These are phyloP conservation scores for Rhynchospora pubera DNA, from an alignment of 176 grass and related monocot species.

Conservation along the genomic window DNA sequence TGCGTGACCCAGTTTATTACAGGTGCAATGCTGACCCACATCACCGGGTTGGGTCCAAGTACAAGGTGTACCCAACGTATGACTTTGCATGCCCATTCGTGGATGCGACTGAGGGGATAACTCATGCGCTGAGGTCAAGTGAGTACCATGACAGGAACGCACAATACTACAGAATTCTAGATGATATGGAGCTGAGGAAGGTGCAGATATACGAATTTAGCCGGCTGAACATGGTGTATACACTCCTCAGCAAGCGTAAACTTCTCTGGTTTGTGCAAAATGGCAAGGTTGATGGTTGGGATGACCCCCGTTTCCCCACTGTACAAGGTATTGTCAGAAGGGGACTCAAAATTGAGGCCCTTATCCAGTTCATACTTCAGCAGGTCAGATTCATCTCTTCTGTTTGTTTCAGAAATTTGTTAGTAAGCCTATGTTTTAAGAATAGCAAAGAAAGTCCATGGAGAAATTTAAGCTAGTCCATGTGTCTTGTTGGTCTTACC, in stretches of 20 bases:
- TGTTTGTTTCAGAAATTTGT: constrained; percentile 39
- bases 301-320: constrained; percentile 79
- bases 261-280: constrained; percentile 94
- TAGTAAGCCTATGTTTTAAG: not conserved
- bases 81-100: constrained; percentile 97
- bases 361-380: constrained; percentile 86
- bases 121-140: constrained; percentile 82
- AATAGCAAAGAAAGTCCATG: not conserved
- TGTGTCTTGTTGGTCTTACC: not conserved
- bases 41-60: constrained; percentile 70
- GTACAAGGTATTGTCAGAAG: constrained; percentile 87
- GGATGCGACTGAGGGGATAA: constrained; percentile 60
- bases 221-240: constrained; percentile 90
- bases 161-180: constrained; percentile 65
- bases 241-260: constrained; percentile 77
- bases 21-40: constrained; percentile 63
- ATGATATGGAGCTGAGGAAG: constrained; percentile 64
- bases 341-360: constrained; percentile 82
- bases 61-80: constrained; percentile 89
- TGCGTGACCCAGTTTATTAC: constrained; percentile 80
- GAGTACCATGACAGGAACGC: constrained; percentile 93
- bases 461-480: not conserved
- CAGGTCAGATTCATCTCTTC: constrained; percentile 39
- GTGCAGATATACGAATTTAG: constrained; percentile 89
- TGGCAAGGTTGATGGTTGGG: constrained; percentile 80